Evolutionary conservation across 352 stramenopile genomes (phyloP).

Genomic region (Phytophthora boehmeriae): DNA sequence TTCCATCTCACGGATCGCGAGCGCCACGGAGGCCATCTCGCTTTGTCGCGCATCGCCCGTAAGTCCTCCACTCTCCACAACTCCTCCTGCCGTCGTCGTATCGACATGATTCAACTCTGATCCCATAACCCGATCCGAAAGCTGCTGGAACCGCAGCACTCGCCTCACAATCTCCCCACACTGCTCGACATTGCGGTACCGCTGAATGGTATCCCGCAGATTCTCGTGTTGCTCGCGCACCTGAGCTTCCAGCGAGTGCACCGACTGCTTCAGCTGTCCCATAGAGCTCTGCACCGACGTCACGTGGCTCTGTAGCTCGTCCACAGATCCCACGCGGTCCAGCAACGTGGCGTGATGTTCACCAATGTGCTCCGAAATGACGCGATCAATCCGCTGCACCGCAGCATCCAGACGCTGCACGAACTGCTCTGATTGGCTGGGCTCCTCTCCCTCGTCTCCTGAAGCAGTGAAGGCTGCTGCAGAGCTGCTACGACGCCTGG

Average conservation of each 20-base stretch:
- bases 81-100: background rate
- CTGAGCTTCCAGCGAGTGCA: conserved; percentile 62
- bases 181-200: conserved; percentile 81
- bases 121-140: conserved; percentile 54
- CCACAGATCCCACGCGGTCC: conserved; percentile 76
- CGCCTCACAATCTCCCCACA: conserved; percentile 74
- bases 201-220: conserved; percentile 66
- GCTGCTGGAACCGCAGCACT: conserved; percentile 80
- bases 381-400: conserved; percentile 73
- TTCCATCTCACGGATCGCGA: conserved; percentile 82
- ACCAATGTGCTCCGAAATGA: conserved; percentile 81
- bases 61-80: conserved; percentile 18
- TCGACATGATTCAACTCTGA: conserved; percentile 47
- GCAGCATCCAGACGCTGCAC: conserved; percentile 68
- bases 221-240: conserved; percentile 64
- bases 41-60: conserved; percentile 28
- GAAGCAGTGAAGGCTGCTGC: conserved; percentile 16
- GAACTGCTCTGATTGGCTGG: conserved; percentile 80
- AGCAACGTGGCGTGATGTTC: conserved; percentile 76
- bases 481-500: conserved; percentile 21
- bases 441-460: conserved; percentile 18
- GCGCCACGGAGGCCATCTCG: conserved; percentile 63
- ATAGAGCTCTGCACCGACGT: conserved; percentile 63
- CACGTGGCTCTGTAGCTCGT: conserved; percentile 71
- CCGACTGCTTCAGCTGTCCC: conserved; percentile 63